Percentiles rank a stretch among this genome's conserved stretches.
phyloP scores from a whole-genome alignment of 2,329 filamentous ascomycete species.

The Paramyrothecium sp. region DNA sequence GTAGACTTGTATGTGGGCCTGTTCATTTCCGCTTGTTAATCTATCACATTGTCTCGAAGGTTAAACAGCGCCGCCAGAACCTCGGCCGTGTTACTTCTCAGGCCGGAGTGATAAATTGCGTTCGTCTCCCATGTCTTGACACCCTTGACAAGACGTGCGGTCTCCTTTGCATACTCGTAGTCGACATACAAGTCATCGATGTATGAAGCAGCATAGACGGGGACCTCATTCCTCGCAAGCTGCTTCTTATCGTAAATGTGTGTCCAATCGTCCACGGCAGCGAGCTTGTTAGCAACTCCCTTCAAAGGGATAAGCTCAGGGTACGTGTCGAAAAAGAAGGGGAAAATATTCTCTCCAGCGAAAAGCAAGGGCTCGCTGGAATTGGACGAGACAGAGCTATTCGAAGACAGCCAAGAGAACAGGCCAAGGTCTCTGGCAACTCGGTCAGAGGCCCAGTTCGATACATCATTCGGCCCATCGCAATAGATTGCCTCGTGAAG shows the following conservation, averaged over 20 bases:
- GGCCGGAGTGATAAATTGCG: constrained; percentile 79
- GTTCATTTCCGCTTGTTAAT: constrained; percentile 32
- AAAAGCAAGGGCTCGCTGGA: constrained; percentile 64
- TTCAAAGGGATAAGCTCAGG: constrained; percentile 70
- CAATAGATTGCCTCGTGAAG: constrained; percentile 90
- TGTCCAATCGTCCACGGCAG: constrained; percentile 68
- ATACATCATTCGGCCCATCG: constrained; percentile 58
- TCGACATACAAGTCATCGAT: constrained; percentile 93
- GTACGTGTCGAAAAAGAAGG: constrained; percentile 80
- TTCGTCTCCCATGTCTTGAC: constrained; percentile 85
- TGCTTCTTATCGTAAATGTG: constrained; percentile 73
- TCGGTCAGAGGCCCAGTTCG: constrained; percentile 74
- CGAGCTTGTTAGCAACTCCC: constrained; percentile 69
- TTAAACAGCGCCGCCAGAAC: constrained; percentile 75
- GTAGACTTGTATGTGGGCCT: no score
- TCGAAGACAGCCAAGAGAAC: constrained; percentile 49
- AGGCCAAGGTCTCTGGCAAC: constrained; percentile 48
- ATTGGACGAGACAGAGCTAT: constrained; percentile 15
- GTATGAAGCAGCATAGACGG: constrained; percentile 82
- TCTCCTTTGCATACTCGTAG: constrained; percentile 69
- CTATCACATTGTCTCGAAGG: constrained; percentile 67
- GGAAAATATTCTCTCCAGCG: constrained; percentile 90
- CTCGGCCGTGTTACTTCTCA: constrained; percentile 72
- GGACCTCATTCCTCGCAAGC: constrained; percentile 74
- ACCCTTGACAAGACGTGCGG: constrained; percentile 70